Evolutionary conservation across 2,329 filamentous ascomycete genomes (phyloP).

Genomic region (Xylariaceae sp.): DNA sequence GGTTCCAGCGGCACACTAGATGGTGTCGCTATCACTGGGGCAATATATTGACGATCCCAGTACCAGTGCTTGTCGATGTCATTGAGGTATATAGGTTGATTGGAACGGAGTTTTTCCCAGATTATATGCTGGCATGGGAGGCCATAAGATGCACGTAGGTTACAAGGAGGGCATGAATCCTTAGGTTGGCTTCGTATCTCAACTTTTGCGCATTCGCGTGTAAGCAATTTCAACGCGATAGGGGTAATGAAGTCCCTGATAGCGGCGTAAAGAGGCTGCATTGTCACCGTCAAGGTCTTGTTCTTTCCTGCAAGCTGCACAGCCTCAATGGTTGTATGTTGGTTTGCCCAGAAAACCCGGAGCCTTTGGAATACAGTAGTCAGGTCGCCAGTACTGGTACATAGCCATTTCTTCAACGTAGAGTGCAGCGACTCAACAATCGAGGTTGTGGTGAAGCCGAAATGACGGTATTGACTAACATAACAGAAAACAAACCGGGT

Average conservation of each 20-base stretch:
- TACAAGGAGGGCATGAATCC: not conserved
- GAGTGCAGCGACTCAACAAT: not conserved
- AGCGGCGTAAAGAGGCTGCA: not conserved
- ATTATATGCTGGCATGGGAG: not conserved
- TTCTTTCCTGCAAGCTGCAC: not conserved
- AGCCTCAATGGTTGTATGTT: not conserved
- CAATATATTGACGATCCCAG: not conserved
- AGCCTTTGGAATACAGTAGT: not conserved
- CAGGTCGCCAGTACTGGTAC: not conserved
- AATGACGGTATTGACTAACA: not conserved
- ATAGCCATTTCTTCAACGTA: not conserved
- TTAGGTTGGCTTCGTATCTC: not conserved
- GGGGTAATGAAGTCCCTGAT: not conserved
- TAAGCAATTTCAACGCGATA: not conserved
- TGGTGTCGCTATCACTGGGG: no score
- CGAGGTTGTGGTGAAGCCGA: not conserved
- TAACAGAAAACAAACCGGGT: not conserved
- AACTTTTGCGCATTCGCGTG: not conserved
- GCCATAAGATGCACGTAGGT: not conserved
- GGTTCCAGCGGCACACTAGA: not conserved
- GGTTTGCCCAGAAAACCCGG: not conserved
- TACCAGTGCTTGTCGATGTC: not conserved
- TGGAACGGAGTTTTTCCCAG: not conserved
- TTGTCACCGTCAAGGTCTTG: not conserved
- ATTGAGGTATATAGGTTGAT: not conserved